phyloP scores from a whole-genome alignment of 495 filamentous ascomycete species.

The Aspergillus avenaceus region DNA sequence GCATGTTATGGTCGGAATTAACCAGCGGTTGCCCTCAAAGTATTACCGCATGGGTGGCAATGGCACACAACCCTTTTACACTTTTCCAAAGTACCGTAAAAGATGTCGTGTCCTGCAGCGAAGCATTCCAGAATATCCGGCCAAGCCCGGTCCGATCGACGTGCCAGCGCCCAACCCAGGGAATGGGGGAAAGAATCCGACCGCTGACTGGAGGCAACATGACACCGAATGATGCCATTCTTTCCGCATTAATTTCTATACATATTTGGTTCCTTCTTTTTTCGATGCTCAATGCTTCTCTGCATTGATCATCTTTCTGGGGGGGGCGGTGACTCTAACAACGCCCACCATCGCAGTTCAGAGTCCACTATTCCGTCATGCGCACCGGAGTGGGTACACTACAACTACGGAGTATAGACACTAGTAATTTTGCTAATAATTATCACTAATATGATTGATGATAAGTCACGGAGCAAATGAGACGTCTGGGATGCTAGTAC shows the following conservation, averaged over 20 bases:
- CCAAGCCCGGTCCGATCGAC: constrained; percentile 19
- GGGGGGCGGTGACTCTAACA: not conserved
- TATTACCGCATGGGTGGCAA: constrained; percentile 6
- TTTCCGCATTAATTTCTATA: not conserved
- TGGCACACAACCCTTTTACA: not conserved
- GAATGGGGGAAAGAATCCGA: constrained; percentile 3
- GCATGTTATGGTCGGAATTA: not conserved
- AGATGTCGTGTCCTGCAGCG: constrained; percentile 20
- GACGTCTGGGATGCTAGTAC: not conserved
- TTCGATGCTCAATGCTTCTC: not conserved
- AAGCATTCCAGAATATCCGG: constrained; percentile 21
- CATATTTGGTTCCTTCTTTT: not conserved
- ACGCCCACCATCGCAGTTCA: not conserved
- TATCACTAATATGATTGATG: not conserved
- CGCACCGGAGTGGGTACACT: not conserved
- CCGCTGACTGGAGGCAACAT: constrained; percentile 2
- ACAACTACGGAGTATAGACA: not conserved
- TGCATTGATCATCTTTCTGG: not conserved
- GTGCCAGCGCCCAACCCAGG: constrained; percentile 14
- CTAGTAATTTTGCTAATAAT: constrained; percentile 1
- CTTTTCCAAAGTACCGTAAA: not conserved
- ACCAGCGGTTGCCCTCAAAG: not conserved
- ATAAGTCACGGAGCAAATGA: constrained; percentile 1
- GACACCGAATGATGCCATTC: not conserved
- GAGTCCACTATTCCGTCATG: constrained; percentile 1